Base-by-base conservation (phyloP, 2,329 filamentous ascomycete species). In the Xylaria sp. region DNA sequence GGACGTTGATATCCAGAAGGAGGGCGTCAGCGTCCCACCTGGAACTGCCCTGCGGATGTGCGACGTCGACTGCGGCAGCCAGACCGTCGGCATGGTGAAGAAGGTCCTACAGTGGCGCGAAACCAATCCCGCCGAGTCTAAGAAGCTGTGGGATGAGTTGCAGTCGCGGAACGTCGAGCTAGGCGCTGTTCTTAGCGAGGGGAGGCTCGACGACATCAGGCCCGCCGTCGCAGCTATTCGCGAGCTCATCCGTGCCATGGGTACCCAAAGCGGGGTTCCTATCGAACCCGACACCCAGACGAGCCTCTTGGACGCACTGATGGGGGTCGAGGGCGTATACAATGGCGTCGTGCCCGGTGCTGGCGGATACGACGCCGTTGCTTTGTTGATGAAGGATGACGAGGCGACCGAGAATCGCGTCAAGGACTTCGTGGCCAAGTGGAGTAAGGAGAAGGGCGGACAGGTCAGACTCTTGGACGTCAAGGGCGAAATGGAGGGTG, bases 71-170 rank as follows among this genome's bases (percentile, higher is more conserved):
- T 97, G 93, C 73, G 95, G 95, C 31, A 94, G 90, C 49, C 87
- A 96, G 79, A 98, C 94, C 7, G 93, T 96, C 0, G 86, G 92
- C 13, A 98, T 99, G 95, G 95, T 97, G 37, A 96, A 94, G 79
- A 86, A 91, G 73, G 91, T 99, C 13, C 82, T 98, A 3, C 84
- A 85, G 31, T 99, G 95, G 95, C 83, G 90, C 53, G 85, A 85
- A 51, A 77, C 83, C 48, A 86, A 92, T 19, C 78, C 82, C 0
- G 82, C 83, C 2, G 85, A 83, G n/a, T 88, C 93, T 1, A 85
- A 86, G 64, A 71, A 76, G 63, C 80, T 97, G 17, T 98, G 93
- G 92, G 83, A 84, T 47, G 80, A 85, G 1, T 78, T 99, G 60
- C 92, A 98, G 75, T 75, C 73, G 1, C 83, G 85, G 31, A 97